These are phyloP conservation scores for Mycena haematopus DNA, from an alignment of 768 basidiomycete genomes.

Conservation along the genomic window DNA sequence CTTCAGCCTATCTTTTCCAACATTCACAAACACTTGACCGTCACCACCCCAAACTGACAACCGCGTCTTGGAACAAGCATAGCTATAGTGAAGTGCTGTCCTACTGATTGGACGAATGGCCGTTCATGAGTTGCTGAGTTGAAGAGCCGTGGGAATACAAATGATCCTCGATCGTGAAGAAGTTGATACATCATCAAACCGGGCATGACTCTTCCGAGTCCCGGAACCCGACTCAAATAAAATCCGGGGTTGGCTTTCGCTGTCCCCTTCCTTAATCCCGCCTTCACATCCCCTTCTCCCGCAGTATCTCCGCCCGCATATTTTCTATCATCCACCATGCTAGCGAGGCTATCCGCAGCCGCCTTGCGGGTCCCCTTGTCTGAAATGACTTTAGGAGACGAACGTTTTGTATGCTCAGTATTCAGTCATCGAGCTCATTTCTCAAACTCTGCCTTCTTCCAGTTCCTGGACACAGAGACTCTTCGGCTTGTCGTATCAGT, in stretches of 20 bases:
- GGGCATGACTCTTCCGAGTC: neutral
- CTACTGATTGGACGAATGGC: no score
- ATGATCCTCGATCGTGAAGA: neutral
- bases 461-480: conserved; percentile 17
- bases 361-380: conserved; percentile 16
- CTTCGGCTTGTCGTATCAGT: conserved; percentile 20
- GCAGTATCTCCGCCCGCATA: neutral
- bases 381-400: conserved; percentile 6
- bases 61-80: no score
- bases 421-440: neutral
- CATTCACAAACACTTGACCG: no score
- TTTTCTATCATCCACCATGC: conserved; percentile 3
- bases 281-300: neutral
- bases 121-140: no score
- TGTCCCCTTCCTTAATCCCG: neutral
- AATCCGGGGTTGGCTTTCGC: neutral
- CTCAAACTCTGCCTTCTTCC: neutral
- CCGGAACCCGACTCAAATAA: neutral
- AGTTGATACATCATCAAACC: neutral
- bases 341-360: conserved; percentile 16
- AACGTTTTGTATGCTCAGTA: conserved; percentile 4
- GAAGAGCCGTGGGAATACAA: no score
- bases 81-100: no score
- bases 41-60: no score
- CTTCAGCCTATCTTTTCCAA: no score